A percentile compares a stretch with the other conserved stretches of the same genome.
phyloP scores from a whole-genome alignment of 164 flowering plant genomes.

The Pachysandra terminalis region DNA sequence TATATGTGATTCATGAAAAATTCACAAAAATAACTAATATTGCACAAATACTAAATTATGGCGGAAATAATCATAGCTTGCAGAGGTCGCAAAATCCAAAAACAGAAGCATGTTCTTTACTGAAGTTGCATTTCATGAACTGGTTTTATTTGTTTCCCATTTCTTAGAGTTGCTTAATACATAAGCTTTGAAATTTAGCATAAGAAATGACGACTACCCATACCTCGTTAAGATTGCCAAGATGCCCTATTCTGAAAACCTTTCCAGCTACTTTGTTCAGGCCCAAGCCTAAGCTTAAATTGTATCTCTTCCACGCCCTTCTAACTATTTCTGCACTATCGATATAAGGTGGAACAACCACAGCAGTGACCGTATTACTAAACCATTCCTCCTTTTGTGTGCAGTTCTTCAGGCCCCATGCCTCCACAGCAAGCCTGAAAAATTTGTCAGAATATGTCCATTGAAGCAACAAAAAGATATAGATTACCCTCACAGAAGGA shows the following conservation, averaged over 20 bases:
- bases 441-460: neutral
- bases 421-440: slow-evolving; percentile 89
- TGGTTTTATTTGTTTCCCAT: neutral
- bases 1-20: no score
- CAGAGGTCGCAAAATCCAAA: neutral
- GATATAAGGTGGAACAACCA: slow-evolving; percentile 77
- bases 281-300: slow-evolving; percentile 90
- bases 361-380: slow-evolving; percentile 98
- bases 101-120: neutral
- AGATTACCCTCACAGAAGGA: neutral
- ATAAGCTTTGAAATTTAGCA: neutral
- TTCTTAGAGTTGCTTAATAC: neutral
- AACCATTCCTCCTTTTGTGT: slow-evolving; percentile 89
- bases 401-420: slow-evolving; percentile 98
- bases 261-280: slow-evolving; percentile 96
- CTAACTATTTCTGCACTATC: slow-evolving; percentile 84
- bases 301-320: slow-evolving; percentile 93
- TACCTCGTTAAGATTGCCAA: slow-evolving; percentile 93
- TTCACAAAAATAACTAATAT: no score
- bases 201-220: neutral
- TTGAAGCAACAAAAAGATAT: neutral
- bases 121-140: neutral
- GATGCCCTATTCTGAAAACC: slow-evolving; percentile 99
- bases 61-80: neutral
- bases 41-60: no score